phyloP scores from a whole-genome alignment of 345 rosid genomes.

The Salix koriyanagi region DNA sequence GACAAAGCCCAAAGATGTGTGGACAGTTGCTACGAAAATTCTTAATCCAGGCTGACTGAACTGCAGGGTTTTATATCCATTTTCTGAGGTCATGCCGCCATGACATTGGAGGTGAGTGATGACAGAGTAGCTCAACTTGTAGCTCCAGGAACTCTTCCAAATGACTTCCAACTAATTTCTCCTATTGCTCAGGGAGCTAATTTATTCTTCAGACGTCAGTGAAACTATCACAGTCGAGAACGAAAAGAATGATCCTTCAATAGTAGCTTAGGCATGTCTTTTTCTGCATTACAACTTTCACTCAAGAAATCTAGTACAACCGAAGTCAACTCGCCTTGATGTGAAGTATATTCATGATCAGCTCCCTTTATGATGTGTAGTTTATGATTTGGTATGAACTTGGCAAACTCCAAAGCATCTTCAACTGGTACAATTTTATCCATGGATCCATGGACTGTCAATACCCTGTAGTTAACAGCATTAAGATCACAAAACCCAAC shows the following conservation, averaged over 20 bases:
- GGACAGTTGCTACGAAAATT: too few species aligned
- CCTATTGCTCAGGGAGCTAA: background rate
- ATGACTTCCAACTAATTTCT: background rate
- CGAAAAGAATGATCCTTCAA: background rate
- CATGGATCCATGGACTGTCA: constrained; percentile 71
- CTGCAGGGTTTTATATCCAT: too few species aligned
- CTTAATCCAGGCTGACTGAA: too few species aligned
- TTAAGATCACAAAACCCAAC: background rate
- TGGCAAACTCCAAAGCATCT: constrained; percentile 69
- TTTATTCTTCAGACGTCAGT: background rate
- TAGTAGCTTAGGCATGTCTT: background rate
- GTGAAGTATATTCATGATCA: constrained; percentile 76
- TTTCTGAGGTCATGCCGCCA: too few species aligned
- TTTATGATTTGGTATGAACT: constrained; percentile 54
- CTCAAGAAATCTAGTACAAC: constrained; percentile 45
- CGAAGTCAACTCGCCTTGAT: constrained; percentile 57
- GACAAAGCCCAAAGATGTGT: too few species aligned
- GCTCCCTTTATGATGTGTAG: constrained; percentile 65
- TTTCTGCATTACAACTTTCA: constrained; percentile 12
- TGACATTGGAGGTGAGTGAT: too few species aligned
- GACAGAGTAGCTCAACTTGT: too few species aligned
- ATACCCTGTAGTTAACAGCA: constrained; percentile 47
- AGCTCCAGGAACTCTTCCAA: background rate
- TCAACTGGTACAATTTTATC: constrained; percentile 56
- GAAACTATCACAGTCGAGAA: background rate